Conservation (phyloP, 306 rosid genomes). For the Cucurbita maxima region DNA sequence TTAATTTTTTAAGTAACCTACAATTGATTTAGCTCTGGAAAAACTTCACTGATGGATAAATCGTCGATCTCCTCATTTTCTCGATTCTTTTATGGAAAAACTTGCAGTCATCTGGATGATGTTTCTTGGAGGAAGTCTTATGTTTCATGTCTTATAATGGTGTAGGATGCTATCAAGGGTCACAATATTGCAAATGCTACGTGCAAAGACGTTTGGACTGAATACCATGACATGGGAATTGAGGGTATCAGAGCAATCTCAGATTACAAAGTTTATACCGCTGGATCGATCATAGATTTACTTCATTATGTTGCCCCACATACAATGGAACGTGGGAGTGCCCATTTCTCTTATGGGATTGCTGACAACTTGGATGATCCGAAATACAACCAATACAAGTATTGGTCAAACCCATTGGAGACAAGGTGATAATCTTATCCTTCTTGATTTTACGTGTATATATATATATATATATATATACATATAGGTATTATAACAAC, state of each 20-base stretch:
- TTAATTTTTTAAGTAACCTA: background rate
- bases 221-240: conserved; percentile 74
- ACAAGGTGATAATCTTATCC: conserved; percentile 36
- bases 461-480: no score
- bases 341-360: conserved; percentile 70
- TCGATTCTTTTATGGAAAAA: background rate
- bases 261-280: conserved; percentile 58
- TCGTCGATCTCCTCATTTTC: background rate
- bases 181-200: conserved; percentile 40
- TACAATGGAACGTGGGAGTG: conserved; percentile 67
- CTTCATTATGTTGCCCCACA: conserved; percentile 70
- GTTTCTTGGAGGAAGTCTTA: background rate
- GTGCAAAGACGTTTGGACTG: conserved; percentile 71
- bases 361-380: conserved; percentile 72
- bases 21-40: background rate
- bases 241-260: conserved; percentile 69
- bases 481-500: background rate
- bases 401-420: conserved; percentile 88
- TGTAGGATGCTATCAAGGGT: conserved; percentile 59
- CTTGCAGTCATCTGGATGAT: background rate
- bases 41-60: background rate
- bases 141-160: conserved; percentile 5
- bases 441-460: background rate
- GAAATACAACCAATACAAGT: conserved; percentile 50
- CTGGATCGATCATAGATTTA: conserved; percentile 38